Base-by-base conservation (phyloP, 2,329 filamentous ascomycete genomes). In the Fusarium neocosmosporiellum region DNA sequence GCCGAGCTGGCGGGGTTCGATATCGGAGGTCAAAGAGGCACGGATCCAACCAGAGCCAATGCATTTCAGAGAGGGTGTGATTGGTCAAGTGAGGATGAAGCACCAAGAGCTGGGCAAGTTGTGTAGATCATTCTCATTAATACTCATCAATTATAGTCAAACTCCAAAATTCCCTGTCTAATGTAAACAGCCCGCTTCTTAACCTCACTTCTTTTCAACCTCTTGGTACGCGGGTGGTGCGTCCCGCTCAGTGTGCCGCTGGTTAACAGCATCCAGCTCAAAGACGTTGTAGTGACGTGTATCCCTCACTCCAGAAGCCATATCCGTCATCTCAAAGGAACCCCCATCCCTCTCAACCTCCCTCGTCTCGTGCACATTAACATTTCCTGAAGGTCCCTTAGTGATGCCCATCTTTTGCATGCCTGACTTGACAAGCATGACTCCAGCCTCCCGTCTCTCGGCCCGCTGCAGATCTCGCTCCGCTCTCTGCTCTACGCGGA, bases 161-260 rank as follows among this genome's bases (percentile, higher is more conserved):
- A 57, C 24, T 41, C 36, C 50, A 43, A 29, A 65, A 34, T 60
- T 46, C 27, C 37, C 7, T 10, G 20, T 31, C 33, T 31, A 7
- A 20, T 29, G 39, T 16, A 63, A 43, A 10, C 11, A 58, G 41
- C 13, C 7, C 3, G 41, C 18, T 31, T 16, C 27, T 41, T 46
- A 54, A 11, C 10, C 31, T 63, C 33, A 63, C 59, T 70, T 76
- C 65, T 61, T 71, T 53, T 65, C 65, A 48, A 64, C 63, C 16
- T 76, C 66, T 7, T 78, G 73, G 24, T 78, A 78, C 8, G 73
- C 59, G 18, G 75, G 75, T 14, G 75, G 76, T 39, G 54, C 66
- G 37, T 73, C 73, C n/a, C 41, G 46, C 24, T 58, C 46, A 29
- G 22, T n/a, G 11, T 67, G 24, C 20, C 27, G 64, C 10, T 68